A percentile compares a stretch with the other conserved stretches of the same genome.
Evolutionary conservation across 176 grass and related monocot species (phyloP).

Genomic region (Zea mays): Zm-B73-REFERENCE-NAM-5.0 NC_050101.1:170116501-170117000

Average conservation of each 20-base stretch:
- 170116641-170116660: background rate
- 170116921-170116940: background rate
- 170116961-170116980: background rate
- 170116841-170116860: background rate
- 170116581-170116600: background rate
- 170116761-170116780: background rate
- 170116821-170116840: background rate
- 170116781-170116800: too few species aligned
- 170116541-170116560: conserved; percentile 78
- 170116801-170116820: background rate
- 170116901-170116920: background rate
- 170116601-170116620: background rate
- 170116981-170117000: background rate
- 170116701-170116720: conserved; percentile 87
- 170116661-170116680: conserved; percentile 24
- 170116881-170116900: conserved; percentile 13
- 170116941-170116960: background rate
- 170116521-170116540: conserved; percentile 72
- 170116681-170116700: conserved; percentile 86
- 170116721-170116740: conserved; percentile 64
- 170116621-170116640: conserved; percentile 7
- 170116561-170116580: conserved; percentile 55
- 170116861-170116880: background rate
- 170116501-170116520: background rate
- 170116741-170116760: conserved; percentile 17